phyloP scores from a whole-genome alignment of 2,329 filamentous ascomycete genomes.

The Sclerotinia spermophila region DNA sequence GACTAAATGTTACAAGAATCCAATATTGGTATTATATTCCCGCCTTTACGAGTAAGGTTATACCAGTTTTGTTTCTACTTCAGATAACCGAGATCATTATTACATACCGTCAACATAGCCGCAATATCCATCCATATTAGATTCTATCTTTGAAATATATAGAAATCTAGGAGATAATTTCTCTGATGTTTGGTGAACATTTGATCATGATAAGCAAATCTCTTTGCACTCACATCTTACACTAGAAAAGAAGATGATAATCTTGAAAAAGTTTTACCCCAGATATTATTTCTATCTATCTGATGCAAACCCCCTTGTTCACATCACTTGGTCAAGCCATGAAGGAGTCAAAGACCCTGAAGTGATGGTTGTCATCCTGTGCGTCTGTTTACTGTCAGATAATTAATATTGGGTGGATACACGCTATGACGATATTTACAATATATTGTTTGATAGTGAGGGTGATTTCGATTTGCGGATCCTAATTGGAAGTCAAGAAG shows the following conservation, averaged over 20 bases:
- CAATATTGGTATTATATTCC: slow-evolving; percentile 4
- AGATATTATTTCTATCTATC: slow-evolving; percentile 1
- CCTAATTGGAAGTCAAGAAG: not conserved
- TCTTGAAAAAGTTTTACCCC: slow-evolving; percentile 4
- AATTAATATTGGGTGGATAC: not conserved
- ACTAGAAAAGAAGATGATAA: not conserved
- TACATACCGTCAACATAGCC: not conserved
- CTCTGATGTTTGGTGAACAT: not conserved
- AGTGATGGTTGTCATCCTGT: not conserved
- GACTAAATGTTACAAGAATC: not conserved
- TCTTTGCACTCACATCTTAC: not conserved
- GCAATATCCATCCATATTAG: not conserved
- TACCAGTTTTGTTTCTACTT: not conserved
- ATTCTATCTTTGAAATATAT: not conserved
- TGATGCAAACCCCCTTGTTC: slow-evolving; percentile 7
- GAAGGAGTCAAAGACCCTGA: not conserved
- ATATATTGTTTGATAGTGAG: not conserved
- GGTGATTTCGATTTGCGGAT: slow-evolving; percentile 3
- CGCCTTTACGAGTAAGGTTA: no score
- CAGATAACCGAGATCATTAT: not conserved
- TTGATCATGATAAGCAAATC: not conserved
- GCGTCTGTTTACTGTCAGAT: not conserved
- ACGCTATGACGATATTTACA: slow-evolving; percentile 9
- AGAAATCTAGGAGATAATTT: not conserved
- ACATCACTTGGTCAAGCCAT: not conserved